Evolutionary conservation across 352 stramenopile species (phyloP).

Genomic region (Elongisporangium senticosum): DNA sequence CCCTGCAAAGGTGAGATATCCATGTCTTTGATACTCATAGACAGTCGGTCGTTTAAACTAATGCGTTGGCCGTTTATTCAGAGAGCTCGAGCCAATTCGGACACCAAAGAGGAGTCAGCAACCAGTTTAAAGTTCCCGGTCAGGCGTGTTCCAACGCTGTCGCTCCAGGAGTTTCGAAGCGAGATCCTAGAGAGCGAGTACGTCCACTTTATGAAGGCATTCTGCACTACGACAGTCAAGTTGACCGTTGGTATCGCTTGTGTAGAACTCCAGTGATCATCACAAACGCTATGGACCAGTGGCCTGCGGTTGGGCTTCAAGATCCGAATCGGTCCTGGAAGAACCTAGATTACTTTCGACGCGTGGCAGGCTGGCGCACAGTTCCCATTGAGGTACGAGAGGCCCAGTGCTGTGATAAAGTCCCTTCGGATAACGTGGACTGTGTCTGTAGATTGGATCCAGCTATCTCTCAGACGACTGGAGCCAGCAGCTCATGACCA

Average conservation of each 20-base stretch:
- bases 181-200: conserved; percentile 54
- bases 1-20: conserved; percentile 5
- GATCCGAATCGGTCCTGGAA: conserved; percentile 43
- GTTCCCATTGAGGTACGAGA: conserved; percentile 71
- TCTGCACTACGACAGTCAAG: neutral
- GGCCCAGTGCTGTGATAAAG: neutral
- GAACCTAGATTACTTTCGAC: conserved; percentile 61
- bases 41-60: too few relatives aligned
- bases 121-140: conserved; percentile 27
- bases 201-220: conserved; percentile 2
- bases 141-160: conserved; percentile 40
- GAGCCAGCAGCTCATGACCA: conserved; percentile 71
- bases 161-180: conserved; percentile 48
- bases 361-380: conserved; percentile 62
- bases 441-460: conserved; percentile 43
- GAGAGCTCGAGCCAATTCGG: too few relatives aligned
- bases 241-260: neutral
- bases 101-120: too few relatives aligned
- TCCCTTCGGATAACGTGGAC: neutral
- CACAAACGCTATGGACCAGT: conserved; percentile 72
- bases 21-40: too few relatives aligned
- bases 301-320: conserved; percentile 55
- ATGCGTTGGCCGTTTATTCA: too few relatives aligned
- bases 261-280: conserved; percentile 65
- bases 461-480: conserved; percentile 80